Evolutionary conservation across 2,329 filamentous ascomycete species (phyloP), one percentile per base, ranked within the genome.

Genomic region (Incumbomyces lentus): DNA sequence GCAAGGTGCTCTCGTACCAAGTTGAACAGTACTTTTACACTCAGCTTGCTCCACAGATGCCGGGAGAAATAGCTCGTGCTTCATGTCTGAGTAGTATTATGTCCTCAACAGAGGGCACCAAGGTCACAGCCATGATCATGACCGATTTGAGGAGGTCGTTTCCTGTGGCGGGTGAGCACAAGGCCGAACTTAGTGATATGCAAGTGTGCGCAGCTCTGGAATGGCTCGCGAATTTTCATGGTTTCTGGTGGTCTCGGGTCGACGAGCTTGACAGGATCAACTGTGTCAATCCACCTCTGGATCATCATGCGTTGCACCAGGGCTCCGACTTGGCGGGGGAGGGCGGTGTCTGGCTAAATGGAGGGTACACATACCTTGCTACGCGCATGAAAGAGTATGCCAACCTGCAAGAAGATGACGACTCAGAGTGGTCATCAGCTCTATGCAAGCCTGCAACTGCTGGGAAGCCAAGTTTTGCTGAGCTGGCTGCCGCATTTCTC

Each of bases 301-400:
- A 78, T 16, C 78, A 82, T 52, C 58, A 58, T 0, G 48, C 47
- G 4, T 55, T 60, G n/a, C 59, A 64, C 17, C 55, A 64, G 12
- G 55, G 58, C 6, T 34, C 53, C 12, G 45, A 36, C 1, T 48
- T 47, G 0, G 48, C 54, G 14, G 50, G 38, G 41, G 52, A 53
- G 5, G 57, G 31, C 10, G 65, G 61, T 4, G 50, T 77, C 1
- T 84, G 81, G 81, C 61, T 79, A 6, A 81, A 83, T 36, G 81
- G 81, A 1, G 80, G 81, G 0, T 84, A 84, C 55, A 82, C 79
- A 0, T 84, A 84, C 53, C 74, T 84, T 0, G 75, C 77, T 1
- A 84, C 81, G 0, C 70, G 81, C 4, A 66, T 66, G 6, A 70
- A 60, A 14, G 81, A 84, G 57, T 81, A 76, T 49, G 58, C 57